Percentiles rank a stretch among this genome's conserved stretches.
Evolutionary conservation across 257 asterid species (phyloP).

Genomic region (Euphrasia confusa): DNA sequence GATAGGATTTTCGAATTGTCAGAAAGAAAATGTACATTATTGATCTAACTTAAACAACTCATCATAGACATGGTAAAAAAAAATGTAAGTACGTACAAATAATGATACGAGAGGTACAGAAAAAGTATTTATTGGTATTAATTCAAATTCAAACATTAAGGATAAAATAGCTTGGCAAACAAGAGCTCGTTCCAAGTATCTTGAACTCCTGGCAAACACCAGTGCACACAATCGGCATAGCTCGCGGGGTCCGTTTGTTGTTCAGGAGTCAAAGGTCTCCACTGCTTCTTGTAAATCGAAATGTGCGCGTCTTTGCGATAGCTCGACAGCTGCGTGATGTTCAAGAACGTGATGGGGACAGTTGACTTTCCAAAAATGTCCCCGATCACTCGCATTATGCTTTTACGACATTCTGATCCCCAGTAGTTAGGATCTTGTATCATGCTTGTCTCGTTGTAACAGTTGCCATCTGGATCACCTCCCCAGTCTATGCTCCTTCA

Average conservation of each 20-base stretch:
- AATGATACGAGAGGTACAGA: too few relatives aligned
- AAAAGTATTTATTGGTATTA: too few relatives aligned
- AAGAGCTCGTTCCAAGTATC: slow-evolving; percentile 69
- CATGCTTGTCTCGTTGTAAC: slow-evolving; percentile 52
- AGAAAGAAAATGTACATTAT: too few relatives aligned
- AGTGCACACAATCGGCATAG: slow-evolving; percentile 63
- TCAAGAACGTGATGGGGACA: slow-evolving; percentile 47
- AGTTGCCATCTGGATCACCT: slow-evolving; percentile 38
- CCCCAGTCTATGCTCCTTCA: slow-evolving; percentile 64
- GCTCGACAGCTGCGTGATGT: slow-evolving; percentile 56
- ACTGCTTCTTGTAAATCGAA: slow-evolving; percentile 58
- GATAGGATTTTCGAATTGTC: too few relatives aligned
- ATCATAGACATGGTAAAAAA: too few relatives aligned
- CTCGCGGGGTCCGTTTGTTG: slow-evolving; percentile 42
- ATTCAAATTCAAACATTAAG: too few relatives aligned
- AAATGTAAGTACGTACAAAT: too few relatives aligned
- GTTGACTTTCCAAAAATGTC: slow-evolving; percentile 34
- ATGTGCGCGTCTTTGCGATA: slow-evolving; percentile 68
- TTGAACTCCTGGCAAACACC: slow-evolving; percentile 70
- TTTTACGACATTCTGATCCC: slow-evolving; percentile 44
- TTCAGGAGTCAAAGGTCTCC: slow-evolving; percentile 47
- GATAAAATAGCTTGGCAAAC: slow-evolving; percentile 47
- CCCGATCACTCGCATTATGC: slow-evolving; percentile 40
- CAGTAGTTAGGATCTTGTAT: slow-evolving; percentile 44
- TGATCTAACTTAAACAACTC: too few relatives aligned